These are phyloP conservation scores for Camellia oleifera DNA, from an alignment of 179 eudicot genomes.

Conservation along the genomic window DNA sequence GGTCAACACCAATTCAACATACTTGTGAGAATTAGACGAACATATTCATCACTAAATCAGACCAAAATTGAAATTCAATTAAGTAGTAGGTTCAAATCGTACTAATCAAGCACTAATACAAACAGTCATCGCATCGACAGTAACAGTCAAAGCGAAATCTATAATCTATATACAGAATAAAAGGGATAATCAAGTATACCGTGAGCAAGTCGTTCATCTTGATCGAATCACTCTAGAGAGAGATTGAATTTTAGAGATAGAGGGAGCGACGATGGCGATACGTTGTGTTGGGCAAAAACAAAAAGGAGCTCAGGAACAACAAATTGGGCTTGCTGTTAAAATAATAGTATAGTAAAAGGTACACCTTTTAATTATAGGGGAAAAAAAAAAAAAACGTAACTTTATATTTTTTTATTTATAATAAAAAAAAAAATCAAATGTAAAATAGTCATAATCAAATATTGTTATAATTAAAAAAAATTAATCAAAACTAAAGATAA, in stretches of 20 bases:
- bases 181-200: slow-evolving; percentile 21
- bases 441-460: too few species aligned
- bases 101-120: neutral
- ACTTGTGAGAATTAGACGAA: neutral
- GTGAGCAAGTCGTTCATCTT: slow-evolving; percentile 47
- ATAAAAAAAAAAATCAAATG: too few species aligned
- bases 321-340: neutral
- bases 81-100: neutral
- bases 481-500: too few species aligned
- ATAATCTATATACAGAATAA: neutral
- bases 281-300: neutral
- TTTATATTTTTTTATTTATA: too few species aligned
- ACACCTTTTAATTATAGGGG: too few species aligned
- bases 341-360: neutral
- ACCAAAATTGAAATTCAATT: neutral
- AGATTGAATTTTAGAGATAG: neutral
- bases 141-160: neutral
- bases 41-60: neutral
- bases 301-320: neutral
- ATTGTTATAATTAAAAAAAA: too few species aligned
- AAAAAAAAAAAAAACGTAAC: too few species aligned
- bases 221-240: slow-evolving; percentile 12
- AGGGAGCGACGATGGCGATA: neutral
- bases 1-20: neutral
- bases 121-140: neutral